A percentile compares a stretch with the other conserved stretches of the same genome.
These are phyloP conservation scores for Mycena kentingensis DNA, from an alignment of 768 basidiomycete genomes.

Conservation along the genomic window DNA sequence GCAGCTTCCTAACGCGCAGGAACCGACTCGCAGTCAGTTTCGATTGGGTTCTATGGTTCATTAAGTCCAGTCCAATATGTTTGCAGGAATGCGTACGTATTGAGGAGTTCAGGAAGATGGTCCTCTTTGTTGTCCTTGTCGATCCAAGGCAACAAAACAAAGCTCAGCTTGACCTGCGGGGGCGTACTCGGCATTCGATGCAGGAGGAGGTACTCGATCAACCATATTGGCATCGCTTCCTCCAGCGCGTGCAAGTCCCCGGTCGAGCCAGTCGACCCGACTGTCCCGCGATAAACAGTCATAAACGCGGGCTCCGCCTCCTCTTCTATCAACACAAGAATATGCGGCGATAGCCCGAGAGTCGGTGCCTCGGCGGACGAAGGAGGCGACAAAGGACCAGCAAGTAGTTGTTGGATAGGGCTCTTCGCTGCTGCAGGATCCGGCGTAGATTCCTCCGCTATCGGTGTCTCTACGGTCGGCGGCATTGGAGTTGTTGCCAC, in stretches of 20 bases:
- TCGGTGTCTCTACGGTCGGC: slow-evolving; percentile 26
- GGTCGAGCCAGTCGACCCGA: slow-evolving; percentile 53
- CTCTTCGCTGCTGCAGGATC: slow-evolving; percentile 44
- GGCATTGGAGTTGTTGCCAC: slow-evolving; percentile 30
- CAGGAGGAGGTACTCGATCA: slow-evolving; percentile 81
- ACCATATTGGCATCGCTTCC: slow-evolving; percentile 82
- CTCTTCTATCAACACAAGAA: slow-evolving; percentile 79
- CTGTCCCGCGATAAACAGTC: slow-evolving; percentile 74
- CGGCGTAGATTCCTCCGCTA: slow-evolving; percentile 26
- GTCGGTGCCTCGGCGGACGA: slow-evolving; percentile 69
- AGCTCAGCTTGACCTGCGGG: slow-evolving; percentile 76
- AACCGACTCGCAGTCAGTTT: slow-evolving; percentile 88
- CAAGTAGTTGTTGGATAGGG: slow-evolving; percentile 55
- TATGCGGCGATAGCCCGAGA: slow-evolving; percentile 36
- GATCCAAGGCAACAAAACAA: slow-evolving; percentile 80
- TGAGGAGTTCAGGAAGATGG: slow-evolving; percentile 77
- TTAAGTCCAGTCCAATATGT: not conserved
- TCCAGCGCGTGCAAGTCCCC: slow-evolving; percentile 57
- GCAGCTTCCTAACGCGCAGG: slow-evolving; percentile 83
- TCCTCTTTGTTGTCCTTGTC: slow-evolving; percentile 58
- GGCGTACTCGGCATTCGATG: slow-evolving; percentile 58
- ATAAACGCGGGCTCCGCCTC: slow-evolving; percentile 76
- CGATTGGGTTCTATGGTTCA: slow-evolving; percentile 60
- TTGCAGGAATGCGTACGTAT: slow-evolving; percentile 60
- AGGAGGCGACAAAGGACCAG: slow-evolving; percentile 65